Evolutionary conservation across 2,329 filamentous ascomycete genomes (phyloP), one percentile per base, ranked within the genome.

Genomic region (Thielaviopsis ethacetica): DNA sequence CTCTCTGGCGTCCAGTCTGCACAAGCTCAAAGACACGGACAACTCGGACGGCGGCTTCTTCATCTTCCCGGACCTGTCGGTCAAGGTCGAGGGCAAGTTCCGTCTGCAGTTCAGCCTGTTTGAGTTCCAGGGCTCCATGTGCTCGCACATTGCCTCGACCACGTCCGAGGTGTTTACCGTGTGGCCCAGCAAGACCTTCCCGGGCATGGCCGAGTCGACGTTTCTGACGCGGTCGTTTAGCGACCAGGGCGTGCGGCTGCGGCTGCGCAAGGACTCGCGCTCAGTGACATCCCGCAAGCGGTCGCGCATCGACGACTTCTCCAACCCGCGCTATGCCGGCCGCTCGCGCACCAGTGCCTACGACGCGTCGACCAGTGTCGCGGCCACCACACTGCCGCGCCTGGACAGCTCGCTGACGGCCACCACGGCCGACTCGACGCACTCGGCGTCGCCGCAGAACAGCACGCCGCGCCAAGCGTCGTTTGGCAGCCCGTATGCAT

Each of bases 51-150:
- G 86, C 12, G 88, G 84, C 0, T 94, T 90, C 71, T 95, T 95
- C 66, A 84, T 95, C n/a, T 95, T 94, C 70, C 86, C 86, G 5
- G 89, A 95, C 69, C 75, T 95, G 22, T 93, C 88, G 0, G 82
- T 91, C 62, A 85, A 85, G 67, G 75, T 82, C 24, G 81, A 86
- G 65, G 90, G 90, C 30, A 76, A 75, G 21, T 91, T 83, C 67
- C 77, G 84, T 41, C 76, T 95, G 47, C 79, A 83, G 59, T 95
- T 95, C 68, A 85, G 81, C 54, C 76, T 95, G 15, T 91, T 85
- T 69, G 86, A 91, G 58, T 61, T 63, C 26, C 60, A 62, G 49
- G 59, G 59, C 19, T 27, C 55, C 19, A 68, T 70, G 58, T 71
- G 69, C 60, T 67, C 69, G 59, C 64, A 69, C 50, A 66, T 63